A percentile compares a stretch with the other conserved stretches of the same genome.
Conservation (phyloP, 1,284 basidiomycete genomes). For the Ganoderma multipileum region DNA sequence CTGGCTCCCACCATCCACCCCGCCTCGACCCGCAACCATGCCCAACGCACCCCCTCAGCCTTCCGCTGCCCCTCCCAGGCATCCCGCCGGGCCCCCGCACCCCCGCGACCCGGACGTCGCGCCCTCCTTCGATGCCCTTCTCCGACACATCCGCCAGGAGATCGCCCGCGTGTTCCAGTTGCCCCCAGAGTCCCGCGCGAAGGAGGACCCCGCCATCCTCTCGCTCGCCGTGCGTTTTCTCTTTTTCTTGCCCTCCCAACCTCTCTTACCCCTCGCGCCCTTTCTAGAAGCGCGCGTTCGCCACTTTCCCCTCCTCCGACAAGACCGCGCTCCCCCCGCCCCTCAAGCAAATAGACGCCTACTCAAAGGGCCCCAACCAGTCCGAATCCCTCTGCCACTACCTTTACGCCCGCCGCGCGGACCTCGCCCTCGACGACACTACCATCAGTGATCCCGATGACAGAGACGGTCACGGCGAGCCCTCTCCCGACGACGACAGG, state of each 20-base stretch:
- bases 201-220: conserved; percentile 25
- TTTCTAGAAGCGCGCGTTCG: conserved; percentile 27
- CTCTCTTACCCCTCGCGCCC: conserved; percentile 22
- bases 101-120: conserved; percentile 24
- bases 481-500: conserved; percentile 26
- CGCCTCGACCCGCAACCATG: conserved; percentile 19
- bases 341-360: conserved; percentile 33
- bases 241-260: background rate
- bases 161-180: conserved; percentile 28
- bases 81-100: background rate
- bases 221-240: conserved; percentile 26
- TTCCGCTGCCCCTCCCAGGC: conserved; percentile 15
- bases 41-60: conserved; percentile 16
- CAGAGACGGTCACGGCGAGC: conserved; percentile 30
- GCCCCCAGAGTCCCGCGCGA: conserved; percentile 27
- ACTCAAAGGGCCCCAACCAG: conserved; percentile 21
- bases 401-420: conserved; percentile 28
- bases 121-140: conserved; percentile 27
- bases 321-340: conserved; percentile 30
- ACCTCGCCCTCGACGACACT: conserved; percentile 26
- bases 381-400: conserved; percentile 29
- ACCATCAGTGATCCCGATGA: conserved; percentile 25
- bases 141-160: conserved; percentile 30
- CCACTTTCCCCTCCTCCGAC: conserved; percentile 24
- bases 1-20: conserved; percentile 19